Evolutionary conservation across 2,329 filamentous ascomycete species (phyloP).

Genomic region (Ascomycota sp.): DNA sequence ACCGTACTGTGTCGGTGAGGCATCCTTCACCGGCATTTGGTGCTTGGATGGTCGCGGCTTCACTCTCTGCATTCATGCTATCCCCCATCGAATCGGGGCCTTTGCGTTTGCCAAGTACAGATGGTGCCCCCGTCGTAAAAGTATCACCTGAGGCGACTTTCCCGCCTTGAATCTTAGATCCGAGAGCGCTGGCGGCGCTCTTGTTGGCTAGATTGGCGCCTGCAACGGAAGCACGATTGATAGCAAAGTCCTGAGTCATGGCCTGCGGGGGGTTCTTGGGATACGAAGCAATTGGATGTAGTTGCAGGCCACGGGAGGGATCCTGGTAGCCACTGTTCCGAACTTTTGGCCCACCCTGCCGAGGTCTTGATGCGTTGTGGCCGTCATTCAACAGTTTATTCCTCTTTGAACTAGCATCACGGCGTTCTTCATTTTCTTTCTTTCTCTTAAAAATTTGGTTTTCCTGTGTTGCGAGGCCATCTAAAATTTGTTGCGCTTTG

Average conservation of each 20-base stretch:
- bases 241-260: constrained; percentile 71
- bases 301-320: constrained; percentile 10
- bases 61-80: constrained; percentile 34
- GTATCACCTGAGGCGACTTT: constrained; percentile 2
- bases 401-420: constrained; percentile 57
- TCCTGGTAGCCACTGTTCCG: constrained; percentile 14
- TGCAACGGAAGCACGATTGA: constrained; percentile 44
- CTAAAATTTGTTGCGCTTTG: constrained; percentile 67
- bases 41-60: constrained; percentile 24
- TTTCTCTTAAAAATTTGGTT: constrained; percentile 78
- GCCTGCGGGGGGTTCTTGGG: constrained; percentile 29
- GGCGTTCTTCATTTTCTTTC: constrained; percentile 65
- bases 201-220: constrained; percentile 72
- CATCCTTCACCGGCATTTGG: constrained; percentile 26
- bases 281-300: constrained; percentile 23
- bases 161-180: constrained; percentile 45
- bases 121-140: constrained; percentile 5
- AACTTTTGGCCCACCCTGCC: constrained; percentile 3
- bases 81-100: constrained; percentile 43
- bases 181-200: constrained; percentile 73
- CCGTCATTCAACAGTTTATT: constrained; percentile 46
- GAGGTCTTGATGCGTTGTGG: constrained; percentile 9
- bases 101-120: constrained; percentile 53
- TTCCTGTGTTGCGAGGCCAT: constrained; percentile 77
- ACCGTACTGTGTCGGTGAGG: constrained; percentile 56